Conservation (phyloP, 2,329 filamentous ascomycete species). For the Ophiocordyceps australis region DNA sequence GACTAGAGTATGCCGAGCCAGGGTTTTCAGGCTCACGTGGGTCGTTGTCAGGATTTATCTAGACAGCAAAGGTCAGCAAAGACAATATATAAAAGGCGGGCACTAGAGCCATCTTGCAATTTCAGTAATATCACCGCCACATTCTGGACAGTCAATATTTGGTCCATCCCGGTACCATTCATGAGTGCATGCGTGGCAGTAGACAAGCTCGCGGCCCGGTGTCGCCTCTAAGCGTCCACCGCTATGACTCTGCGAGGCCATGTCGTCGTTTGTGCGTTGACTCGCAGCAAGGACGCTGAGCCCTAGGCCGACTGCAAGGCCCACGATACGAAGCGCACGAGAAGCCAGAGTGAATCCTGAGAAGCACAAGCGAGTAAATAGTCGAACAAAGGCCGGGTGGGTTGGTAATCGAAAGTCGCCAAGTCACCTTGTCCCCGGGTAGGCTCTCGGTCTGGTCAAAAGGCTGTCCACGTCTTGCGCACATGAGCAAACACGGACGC, state of each 20-base stretch:
- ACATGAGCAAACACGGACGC: too few relatives aligned
- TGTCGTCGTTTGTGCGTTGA: conserved; percentile 25
- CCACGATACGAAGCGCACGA: conserved; percentile 32
- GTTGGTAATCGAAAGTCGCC: too few relatives aligned
- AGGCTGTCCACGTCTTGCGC: too few relatives aligned
- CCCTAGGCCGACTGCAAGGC: conserved; percentile 40
- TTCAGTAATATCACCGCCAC: conserved; percentile 63
- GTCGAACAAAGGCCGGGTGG: background rate
- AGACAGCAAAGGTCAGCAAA: background rate
- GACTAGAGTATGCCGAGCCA: conserved; percentile 10
- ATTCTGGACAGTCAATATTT: conserved; percentile 57
- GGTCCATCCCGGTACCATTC: conserved; percentile 66
- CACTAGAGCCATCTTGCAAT: too few relatives aligned
- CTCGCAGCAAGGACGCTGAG: conserved; percentile 37
- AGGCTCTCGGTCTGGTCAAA: too few relatives aligned
- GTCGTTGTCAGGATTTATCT: conserved; percentile 41
- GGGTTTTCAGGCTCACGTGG: conserved; percentile 27
- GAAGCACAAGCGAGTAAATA: background rate
- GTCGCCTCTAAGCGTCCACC: conserved; percentile 28
- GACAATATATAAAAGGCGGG: too few relatives aligned
- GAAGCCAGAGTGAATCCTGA: conserved; percentile 28
- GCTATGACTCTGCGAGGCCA: conserved; percentile 12
- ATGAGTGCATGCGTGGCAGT: conserved; percentile 63
- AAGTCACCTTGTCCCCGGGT: too few relatives aligned
- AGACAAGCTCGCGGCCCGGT: conserved; percentile 52